Conservation (phyloP, 2,329 filamentous ascomycete genomes). For the Juglanconis sp. region DNA sequence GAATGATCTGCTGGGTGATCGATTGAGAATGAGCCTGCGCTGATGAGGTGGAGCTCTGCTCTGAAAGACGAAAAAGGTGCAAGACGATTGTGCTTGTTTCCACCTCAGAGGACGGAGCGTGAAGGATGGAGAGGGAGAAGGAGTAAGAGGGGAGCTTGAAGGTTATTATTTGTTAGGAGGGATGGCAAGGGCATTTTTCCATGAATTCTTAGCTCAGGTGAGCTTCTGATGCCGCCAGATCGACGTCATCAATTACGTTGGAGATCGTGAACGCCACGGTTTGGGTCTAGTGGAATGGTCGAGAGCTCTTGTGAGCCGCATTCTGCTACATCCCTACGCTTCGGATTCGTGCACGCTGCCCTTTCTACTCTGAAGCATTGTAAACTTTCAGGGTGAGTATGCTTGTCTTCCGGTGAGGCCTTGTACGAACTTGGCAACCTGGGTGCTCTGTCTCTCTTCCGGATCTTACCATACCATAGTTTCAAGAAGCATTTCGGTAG, state of each 20-base stretch:
- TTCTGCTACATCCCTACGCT: neutral
- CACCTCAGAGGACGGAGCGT: neutral
- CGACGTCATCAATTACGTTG: conserved; percentile 21
- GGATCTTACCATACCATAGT: too few species aligned
- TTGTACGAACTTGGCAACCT: neutral
- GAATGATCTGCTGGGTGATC: neutral
- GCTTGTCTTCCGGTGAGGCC: neutral
- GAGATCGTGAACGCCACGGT: conserved; percentile 11
- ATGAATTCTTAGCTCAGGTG: conserved; percentile 8
- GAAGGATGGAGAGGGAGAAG: neutral
- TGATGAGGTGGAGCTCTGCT: neutral
- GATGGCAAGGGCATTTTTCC: neutral
- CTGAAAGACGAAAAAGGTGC: neutral
- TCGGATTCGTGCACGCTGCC: neutral
- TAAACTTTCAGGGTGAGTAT: neutral
- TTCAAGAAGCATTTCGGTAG: too few species aligned
- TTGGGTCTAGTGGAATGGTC: conserved; percentile 1
- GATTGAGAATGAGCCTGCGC: neutral
- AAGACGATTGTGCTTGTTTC: too few species aligned
- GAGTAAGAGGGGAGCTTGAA: neutral
- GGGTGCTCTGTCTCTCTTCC: neutral
- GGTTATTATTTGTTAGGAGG: neutral
- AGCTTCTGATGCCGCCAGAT: conserved; percentile 12
- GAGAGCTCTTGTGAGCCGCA: neutral
- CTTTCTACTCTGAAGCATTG: neutral